Evolutionary conservation across 2,329 filamentous ascomycete genomes (phyloP).

Genomic region (Diaporthe australafricana): DNA sequence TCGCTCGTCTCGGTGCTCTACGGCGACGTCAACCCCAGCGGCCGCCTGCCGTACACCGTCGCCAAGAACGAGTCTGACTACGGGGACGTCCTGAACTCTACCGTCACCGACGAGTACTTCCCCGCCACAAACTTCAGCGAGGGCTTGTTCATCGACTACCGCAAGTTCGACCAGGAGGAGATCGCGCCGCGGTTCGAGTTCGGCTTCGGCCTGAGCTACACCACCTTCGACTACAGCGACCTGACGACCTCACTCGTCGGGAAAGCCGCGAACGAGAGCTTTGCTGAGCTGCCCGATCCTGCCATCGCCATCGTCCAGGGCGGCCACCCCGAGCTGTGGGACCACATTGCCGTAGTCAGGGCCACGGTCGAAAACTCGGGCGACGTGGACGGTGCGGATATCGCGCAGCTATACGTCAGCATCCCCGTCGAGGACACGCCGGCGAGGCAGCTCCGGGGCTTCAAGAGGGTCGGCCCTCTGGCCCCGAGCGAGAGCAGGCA

Average conservation of each 20-base stretch:
- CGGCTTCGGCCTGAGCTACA: conserved; percentile 68
- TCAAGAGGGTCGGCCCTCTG: conserved; percentile 66
- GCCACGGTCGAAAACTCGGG: conserved; percentile 58
- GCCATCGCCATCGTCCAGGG: conserved; percentile 54
- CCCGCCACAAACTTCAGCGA: conserved; percentile 64
- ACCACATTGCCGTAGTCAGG: conserved; percentile 53
- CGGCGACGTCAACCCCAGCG: conserved; percentile 66
- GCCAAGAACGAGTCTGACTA: conserved; percentile 69
- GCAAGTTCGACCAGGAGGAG: conserved; percentile 61
- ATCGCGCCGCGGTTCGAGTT: conserved; percentile 66
- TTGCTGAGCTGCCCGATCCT: conserved; percentile 56
- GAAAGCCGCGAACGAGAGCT: conserved; percentile 49
- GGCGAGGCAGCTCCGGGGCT: conserved; percentile 71
- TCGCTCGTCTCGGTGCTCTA: conserved; percentile 68
- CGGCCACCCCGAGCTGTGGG: conserved; percentile 60
- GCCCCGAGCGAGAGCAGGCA: conserved; percentile 55
- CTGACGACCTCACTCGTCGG: conserved; percentile 55
- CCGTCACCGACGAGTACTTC: conserved; percentile 59
- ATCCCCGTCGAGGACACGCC: conserved; percentile 60
- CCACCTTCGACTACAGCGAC: conserved; percentile 60
- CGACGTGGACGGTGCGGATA: conserved; percentile 55
- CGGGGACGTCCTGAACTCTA: conserved; percentile 56
- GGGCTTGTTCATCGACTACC: conserved; percentile 65
- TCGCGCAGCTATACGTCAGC: conserved; percentile 60
- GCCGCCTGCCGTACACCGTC: conserved; percentile 71